Conservation (phyloP, 2,329 filamentous ascomycete genomes). For the Sordariomycetes sp. region DNA sequence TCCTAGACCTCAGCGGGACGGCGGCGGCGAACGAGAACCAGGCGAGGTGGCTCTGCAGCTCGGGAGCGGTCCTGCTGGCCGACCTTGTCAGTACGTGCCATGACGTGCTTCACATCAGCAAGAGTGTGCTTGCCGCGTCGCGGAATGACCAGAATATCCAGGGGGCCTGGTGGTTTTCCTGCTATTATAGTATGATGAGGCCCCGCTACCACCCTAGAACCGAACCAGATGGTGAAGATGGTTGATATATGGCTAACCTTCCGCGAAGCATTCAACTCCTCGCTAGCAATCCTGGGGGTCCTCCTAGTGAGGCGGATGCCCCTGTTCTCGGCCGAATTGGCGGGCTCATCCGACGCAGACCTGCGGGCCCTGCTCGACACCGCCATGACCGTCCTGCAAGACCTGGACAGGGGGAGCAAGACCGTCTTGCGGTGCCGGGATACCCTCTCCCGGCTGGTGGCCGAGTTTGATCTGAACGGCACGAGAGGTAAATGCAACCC, state of each 20-base stretch:
- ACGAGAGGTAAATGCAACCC: background rate
- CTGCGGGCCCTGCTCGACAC: background rate
- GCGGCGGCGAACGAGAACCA: background rate
- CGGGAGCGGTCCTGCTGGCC: background rate
- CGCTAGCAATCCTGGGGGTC: background rate
- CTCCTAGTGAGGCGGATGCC: background rate
- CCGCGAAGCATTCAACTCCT: background rate
- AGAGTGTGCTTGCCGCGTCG: background rate
- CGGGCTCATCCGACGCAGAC: background rate
- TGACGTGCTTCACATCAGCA: constrained; percentile 2
- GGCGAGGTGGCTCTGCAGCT: background rate
- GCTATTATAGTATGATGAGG: background rate
- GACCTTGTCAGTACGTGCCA: background rate
- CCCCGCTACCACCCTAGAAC: background rate
- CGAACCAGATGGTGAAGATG: background rate
- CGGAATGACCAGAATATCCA: background rate
- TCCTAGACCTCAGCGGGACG: background rate
- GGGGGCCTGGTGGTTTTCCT: constrained; percentile 1
- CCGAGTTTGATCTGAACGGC: background rate
- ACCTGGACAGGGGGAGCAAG: background rate
- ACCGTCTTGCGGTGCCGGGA: background rate
- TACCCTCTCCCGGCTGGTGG: background rate
- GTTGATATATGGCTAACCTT: background rate
- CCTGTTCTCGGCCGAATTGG: background rate
- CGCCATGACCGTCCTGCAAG: background rate